Percentiles rank a stretch among this genome's conserved stretches.
Evolutionary conservation across 208 protist genomes (phyloP).

Genomic region (Borovskyia barvae): DNA sequence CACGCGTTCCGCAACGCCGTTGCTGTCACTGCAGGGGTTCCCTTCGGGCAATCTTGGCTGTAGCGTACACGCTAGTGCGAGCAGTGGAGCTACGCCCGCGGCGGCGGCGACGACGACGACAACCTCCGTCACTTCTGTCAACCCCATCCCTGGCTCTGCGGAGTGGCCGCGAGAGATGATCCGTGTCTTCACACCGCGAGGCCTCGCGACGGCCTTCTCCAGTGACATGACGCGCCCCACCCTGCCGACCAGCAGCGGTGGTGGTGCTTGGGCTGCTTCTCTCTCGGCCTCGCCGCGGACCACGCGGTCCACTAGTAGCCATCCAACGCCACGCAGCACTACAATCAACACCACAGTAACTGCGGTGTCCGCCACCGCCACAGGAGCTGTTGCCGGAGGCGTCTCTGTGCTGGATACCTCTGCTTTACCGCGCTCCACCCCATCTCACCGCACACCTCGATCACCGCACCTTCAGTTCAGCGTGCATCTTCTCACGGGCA

Average conservation of each 20-base stretch:
- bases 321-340: slow-evolving; percentile 12
- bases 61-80: background rate
- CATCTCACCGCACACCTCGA: slow-evolving; percentile 11
- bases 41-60: background rate
- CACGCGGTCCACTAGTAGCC: slow-evolving; percentile 19
- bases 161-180: slow-evolving; percentile 56
- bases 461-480: slow-evolving; percentile 48
- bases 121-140: too few relatives aligned
- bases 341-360: background rate
- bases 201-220: slow-evolving; percentile 41
- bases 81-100: too few relatives aligned
- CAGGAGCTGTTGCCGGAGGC: too few relatives aligned
- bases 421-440: slow-evolving; percentile 9
- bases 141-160: too few relatives aligned
- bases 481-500: slow-evolving; percentile 71
- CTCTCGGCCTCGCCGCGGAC: slow-evolving; percentile 18
- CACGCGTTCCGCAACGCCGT: background rate
- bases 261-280: background rate
- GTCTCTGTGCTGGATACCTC: too few relatives aligned
- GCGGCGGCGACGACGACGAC: too few relatives aligned
- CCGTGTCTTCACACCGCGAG: slow-evolving; percentile 68
- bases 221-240: slow-evolving; percentile 33
- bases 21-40: too few relatives aligned
- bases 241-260: slow-evolving; percentile 1
- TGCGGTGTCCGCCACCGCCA: background rate